Conservation (phyloP, 2,329 filamentous ascomycete genomes). For the Fusarium dimerum region DNA sequence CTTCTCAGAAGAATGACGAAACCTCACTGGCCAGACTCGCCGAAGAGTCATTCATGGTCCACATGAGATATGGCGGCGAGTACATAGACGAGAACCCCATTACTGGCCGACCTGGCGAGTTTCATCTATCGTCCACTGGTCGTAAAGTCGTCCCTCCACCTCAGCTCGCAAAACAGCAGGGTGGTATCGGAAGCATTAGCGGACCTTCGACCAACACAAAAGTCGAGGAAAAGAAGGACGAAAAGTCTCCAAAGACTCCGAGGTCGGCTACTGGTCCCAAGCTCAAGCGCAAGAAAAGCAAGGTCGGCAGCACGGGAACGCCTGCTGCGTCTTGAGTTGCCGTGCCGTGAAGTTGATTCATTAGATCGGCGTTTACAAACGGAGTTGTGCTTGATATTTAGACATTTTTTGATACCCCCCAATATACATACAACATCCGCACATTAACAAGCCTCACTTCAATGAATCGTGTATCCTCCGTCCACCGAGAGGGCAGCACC, state of each 20-base stretch:
- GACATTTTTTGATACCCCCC: conserved; percentile 27
- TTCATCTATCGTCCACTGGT: conserved; percentile 64
- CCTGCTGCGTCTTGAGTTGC: conserved; percentile 31
- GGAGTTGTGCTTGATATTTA: not conserved
- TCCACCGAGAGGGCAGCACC: conserved; percentile 46
- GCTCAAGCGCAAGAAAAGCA: conserved; percentile 51
- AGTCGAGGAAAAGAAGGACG: conserved; percentile 47
- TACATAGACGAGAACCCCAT: conserved; percentile 71
- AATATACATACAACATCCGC: not conserved
- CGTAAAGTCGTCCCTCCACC: conserved; percentile 45
- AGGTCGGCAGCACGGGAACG: conserved; percentile 39
- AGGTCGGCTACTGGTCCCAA: conserved; percentile 44
- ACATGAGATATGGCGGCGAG: conserved; percentile 61
- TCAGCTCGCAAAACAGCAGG: conserved; percentile 31
- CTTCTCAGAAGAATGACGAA: conserved; percentile 40
- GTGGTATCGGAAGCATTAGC: conserved; percentile 36
- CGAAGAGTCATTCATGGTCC: conserved; percentile 59
- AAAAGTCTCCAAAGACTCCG: conserved; percentile 46
- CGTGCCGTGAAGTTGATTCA: not conserved
- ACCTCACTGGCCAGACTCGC: conserved; percentile 48
- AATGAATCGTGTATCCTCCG: conserved; percentile 44
- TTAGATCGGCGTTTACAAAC: conserved; percentile 7
- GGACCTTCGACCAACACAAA: conserved; percentile 44
- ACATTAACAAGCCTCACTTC: not conserved
- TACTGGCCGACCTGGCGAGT: conserved; percentile 65